A percentile compares a stretch with the other conserved stretches of the same genome.
Conservation (phyloP, 176 grass and related monocot species). For the Avena sativa region DNA sequence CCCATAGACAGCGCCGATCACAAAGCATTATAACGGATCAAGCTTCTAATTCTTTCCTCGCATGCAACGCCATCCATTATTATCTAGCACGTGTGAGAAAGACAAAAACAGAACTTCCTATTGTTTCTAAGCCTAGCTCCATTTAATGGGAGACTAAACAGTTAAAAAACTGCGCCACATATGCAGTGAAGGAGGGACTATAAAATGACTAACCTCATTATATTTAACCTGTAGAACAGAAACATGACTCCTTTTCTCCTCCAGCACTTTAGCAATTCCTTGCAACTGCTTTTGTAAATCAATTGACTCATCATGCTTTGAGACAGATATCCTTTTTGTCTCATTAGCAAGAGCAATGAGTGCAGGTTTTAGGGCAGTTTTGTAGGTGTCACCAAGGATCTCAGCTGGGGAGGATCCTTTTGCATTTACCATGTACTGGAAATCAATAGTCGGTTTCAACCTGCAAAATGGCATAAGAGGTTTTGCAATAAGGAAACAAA, state of each 20-base stretch:
- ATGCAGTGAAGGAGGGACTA: neutral
- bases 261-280: constrained; percentile 63
- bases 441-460: constrained; percentile 75
- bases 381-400: constrained; percentile 69
- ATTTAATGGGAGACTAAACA: neutral
- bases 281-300: constrained; percentile 60
- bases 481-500: constrained; percentile 7
- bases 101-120: neutral
- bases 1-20: too few species aligned
- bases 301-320: constrained; percentile 64
- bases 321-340: constrained; percentile 52
- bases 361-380: constrained; percentile 70
- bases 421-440: constrained; percentile 71
- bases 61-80: neutral
- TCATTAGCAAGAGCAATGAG: constrained; percentile 63
- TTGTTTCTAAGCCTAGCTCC: neutral
- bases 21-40: neutral
- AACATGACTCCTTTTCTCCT: constrained; percentile 58
- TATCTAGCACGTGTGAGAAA: neutral
- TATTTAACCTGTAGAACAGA: constrained; percentile 56
- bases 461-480: constrained; percentile 47
- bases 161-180: neutral
- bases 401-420: constrained; percentile 75
- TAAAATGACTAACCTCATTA: constrained; percentile 61
- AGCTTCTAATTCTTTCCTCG: neutral